A percentile compares a stretch with the other conserved stretches of the same genome.
Conservation (phyloP, 768 basidiomycete genomes). For the Asterophora parasitica region DNA sequence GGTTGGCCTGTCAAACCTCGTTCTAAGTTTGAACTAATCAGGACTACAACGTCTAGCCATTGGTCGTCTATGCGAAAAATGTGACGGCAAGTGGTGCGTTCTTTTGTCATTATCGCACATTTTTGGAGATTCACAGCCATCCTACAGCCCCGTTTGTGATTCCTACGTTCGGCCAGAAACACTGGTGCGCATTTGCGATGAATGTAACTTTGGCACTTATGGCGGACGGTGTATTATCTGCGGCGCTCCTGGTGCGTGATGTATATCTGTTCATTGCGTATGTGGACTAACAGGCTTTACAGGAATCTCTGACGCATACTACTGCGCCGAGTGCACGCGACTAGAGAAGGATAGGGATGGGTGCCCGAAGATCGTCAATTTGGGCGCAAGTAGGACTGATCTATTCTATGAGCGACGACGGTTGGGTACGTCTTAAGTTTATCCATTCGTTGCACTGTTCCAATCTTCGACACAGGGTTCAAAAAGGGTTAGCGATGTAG, state of each 20-base stretch:
- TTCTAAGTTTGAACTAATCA: conserved; percentile 8
- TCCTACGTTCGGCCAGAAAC: conserved; percentile 99
- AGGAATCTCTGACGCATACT: conserved; percentile 99
- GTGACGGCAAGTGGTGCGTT: conserved; percentile 96
- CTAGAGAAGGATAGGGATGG: conserved; percentile 97
- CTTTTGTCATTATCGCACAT: not conserved
- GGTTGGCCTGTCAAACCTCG: conserved; percentile 19
- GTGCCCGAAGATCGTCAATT: conserved; percentile 96
- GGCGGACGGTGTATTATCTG: conserved; percentile 98
- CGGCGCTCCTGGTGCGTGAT: conserved; percentile 76
- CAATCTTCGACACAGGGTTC: conserved; percentile 43
- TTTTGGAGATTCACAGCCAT: not conserved
- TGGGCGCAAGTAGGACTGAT: conserved; percentile 92
- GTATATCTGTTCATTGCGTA: not conserved
- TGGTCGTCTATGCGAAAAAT: conserved; percentile 97
- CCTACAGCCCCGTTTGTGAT: conserved; percentile 88
- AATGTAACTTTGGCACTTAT: conserved; percentile 98
- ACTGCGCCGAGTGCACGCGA: conserved; percentile 96
- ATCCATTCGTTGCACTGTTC: not conserved
- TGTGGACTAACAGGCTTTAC: not conserved
- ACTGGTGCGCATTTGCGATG: conserved; percentile 96
- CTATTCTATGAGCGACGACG: conserved; percentile 88
- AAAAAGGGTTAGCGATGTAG: conserved; percentile 49
- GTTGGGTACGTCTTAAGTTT: conserved; percentile 47
- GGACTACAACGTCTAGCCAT: conserved; percentile 59